Evolutionary conservation across 1,284 basidiomycete genomes (phyloP), one percentile per base, ranked within the genome.

Genomic region (Coniophora puteana): DNA sequence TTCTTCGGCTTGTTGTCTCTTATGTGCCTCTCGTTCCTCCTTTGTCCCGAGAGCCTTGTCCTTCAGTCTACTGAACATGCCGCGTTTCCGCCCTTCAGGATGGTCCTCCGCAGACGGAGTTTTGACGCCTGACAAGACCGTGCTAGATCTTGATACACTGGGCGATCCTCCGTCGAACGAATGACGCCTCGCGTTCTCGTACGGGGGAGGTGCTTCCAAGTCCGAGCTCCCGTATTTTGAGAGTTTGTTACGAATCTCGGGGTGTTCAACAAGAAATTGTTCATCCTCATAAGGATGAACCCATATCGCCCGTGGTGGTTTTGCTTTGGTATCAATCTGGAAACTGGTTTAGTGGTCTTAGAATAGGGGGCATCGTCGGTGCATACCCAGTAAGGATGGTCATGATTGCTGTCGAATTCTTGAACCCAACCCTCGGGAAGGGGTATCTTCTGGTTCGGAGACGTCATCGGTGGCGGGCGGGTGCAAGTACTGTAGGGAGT

Each of bases 251-350:
- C 59, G 58, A 10, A 67, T 50, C 11, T 76, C 71, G 11, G 82
- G 78, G 50, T 83, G 74, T 43, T 76, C 72, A 13, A 45, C 51
- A 20, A 83, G 63, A 57, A 72, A 86, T 43, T 76, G 68, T 39
- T 79, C 74, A 52, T 85, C 82, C 41, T 86, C 78, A 46, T 76
- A 78, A 1, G 84, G 83, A 52, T 87, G 81, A 3, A 71, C 67
- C 83, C 83, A 87, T 48, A 78, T 84, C 1, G 78, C 69, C 3
- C 83, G 73, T 5, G 81, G 76, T n/a, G 84, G 83, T 3, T 60
- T 66, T 4, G 75, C 72, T 38, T 61, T 68, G 1, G 81, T 86
- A 49, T 87, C 80, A n/a, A 85, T 78, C 81, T 75, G 41, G 0
- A 30, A 37, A 20, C 18, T 4, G 13, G 7, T 16, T 36, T 17